Base-by-base conservation (phyloP, 2,329 filamentous ascomycete genomes). In the Colletotrichum euphorbiae region DNA sequence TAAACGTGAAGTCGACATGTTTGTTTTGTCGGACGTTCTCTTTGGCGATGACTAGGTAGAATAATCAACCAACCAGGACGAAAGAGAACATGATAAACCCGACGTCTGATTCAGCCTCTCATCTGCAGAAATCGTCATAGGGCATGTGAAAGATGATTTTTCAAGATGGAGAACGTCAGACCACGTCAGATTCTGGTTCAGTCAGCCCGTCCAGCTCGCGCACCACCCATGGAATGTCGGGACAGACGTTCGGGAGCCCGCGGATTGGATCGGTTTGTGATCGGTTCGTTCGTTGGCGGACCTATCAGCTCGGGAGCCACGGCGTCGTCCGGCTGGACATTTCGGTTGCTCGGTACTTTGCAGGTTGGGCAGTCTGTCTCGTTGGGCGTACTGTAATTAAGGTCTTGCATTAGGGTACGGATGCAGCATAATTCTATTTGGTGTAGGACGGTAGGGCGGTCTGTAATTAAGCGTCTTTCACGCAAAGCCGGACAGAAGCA, bases 311-410 rank as follows among this genome's bases (percentile, higher is more conserved):
- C 46, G 43, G 50, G 43, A 52, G 62, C 50, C 62, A 62, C 21
- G 56, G 54, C 66, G 62, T 60, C 48, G 56, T 38, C 64, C 52
- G 64, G 64, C 64, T 58, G 38, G 64, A 45, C 64, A 57, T 6
- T 7, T 57, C 19, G 21, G 7, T 28, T 28, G 28, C 28, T 28
- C 28, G 7, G 28, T 28, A 28, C 28, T 28, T 8, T 28, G 28
- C 7, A 28, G 28, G 59, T 13, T 57, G 51, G 40, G 43, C 46
- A 59, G 52, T 50, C 61, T 60, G 52, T 50, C 61, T 60, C 24
- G 54, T 55, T 46, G 54, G 33, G n/a, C n/a, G n/a, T n/a, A n/a
- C n/a, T 42, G 21, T 28, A 52, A 55, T 54, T 65, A 21, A 52
- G 19, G 58, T 42, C 45, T 15, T 33, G 58, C 46, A 31, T 54